These are phyloP conservation scores for Gastrodia elata DNA, from an alignment of 106 monocot species.

Conservation along the genomic window DNA sequence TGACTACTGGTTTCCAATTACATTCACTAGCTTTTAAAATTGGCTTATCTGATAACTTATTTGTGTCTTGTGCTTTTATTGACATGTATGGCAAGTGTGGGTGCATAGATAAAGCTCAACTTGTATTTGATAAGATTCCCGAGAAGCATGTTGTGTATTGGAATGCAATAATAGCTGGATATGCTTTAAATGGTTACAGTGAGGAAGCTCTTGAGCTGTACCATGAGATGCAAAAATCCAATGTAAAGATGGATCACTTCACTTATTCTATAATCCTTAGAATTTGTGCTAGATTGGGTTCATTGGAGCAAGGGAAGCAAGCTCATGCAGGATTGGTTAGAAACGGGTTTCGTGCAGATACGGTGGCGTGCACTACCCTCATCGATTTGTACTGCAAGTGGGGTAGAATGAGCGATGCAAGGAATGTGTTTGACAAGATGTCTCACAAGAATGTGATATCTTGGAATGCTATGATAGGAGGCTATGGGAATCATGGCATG, in stretches of 20 bases:
- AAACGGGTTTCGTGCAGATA: conserved; percentile 49
- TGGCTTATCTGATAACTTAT: conserved; percentile 24
- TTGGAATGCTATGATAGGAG: conserved; percentile 93
- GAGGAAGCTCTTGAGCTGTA: conserved; percentile 72
- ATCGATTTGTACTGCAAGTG: conserved; percentile 90
- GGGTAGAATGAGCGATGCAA: conserved; percentile 84
- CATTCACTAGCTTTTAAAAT: conserved; percentile 37
- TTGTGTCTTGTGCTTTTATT: conserved; percentile 44
- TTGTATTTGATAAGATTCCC: conserved; percentile 68
- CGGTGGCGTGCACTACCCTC: conserved; percentile 64
- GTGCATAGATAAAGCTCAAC: conserved; percentile 43
- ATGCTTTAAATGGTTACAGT: conserved; percentile 73
- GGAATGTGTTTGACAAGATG: conserved; percentile 74
- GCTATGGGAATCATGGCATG: conserved; percentile 69
- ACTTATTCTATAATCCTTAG: conserved; percentile 71
- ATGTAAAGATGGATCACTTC: conserved; percentile 76
- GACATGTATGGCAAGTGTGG: conserved; percentile 89
- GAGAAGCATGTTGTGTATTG: conserved; percentile 66
- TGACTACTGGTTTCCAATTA: conserved; percentile 38
- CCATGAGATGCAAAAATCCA: conserved; percentile 48
- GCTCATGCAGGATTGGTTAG: conserved; percentile 69
- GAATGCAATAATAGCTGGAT: conserved; percentile 74
- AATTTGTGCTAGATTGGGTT: conserved; percentile 65
- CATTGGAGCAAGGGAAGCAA: conserved; percentile 77
- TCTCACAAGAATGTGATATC: conserved; percentile 61